Conservation (phyloP, 495 filamentous ascomycete species). For the Aspergillus cavernicola region DNA sequence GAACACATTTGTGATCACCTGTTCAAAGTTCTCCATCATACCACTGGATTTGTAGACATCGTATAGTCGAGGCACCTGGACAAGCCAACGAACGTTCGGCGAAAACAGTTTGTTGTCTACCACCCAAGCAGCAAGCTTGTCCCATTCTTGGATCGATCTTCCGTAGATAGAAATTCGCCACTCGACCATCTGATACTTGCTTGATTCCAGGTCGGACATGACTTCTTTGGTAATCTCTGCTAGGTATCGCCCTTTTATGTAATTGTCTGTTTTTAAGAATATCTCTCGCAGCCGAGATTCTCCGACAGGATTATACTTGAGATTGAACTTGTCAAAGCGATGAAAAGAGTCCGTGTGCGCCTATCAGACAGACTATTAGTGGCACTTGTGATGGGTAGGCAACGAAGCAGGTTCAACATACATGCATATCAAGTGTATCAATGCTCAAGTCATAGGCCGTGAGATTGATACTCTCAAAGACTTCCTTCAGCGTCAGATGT, state of each 20-base stretch:
- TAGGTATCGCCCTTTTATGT: conserved; percentile 90
- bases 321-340: conserved; percentile 98
- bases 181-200: conserved; percentile 99
- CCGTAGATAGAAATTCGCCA: conserved; percentile 98
- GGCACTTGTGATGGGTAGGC: not conserved
- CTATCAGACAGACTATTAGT: conserved; percentile 36
- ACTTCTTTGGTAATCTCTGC: conserved; percentile 98
- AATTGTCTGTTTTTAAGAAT: conserved; percentile 98
- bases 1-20: conserved; percentile 89
- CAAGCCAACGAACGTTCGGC: conserved; percentile 94
- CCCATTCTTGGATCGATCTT: conserved; percentile 89
- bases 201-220: conserved; percentile 94
- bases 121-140: conserved; percentile 97
- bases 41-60: conserved; percentile 89
- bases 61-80: conserved; percentile 91
- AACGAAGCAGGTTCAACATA: conserved; percentile 38
- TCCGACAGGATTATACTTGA: conserved; percentile 97
- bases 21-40: conserved; percentile 83
- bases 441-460: conserved; percentile 98
- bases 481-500: conserved; percentile 83
- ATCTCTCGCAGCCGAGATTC: conserved; percentile 93
- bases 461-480: conserved; percentile 95
- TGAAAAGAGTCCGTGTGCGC: conserved; percentile 98
- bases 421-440: conserved; percentile 98
- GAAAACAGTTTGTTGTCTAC: conserved; percentile 97